Conservation (phyloP, 108 stramenopile genomes). For the Pseudonitzschia multiseries region DNA sequence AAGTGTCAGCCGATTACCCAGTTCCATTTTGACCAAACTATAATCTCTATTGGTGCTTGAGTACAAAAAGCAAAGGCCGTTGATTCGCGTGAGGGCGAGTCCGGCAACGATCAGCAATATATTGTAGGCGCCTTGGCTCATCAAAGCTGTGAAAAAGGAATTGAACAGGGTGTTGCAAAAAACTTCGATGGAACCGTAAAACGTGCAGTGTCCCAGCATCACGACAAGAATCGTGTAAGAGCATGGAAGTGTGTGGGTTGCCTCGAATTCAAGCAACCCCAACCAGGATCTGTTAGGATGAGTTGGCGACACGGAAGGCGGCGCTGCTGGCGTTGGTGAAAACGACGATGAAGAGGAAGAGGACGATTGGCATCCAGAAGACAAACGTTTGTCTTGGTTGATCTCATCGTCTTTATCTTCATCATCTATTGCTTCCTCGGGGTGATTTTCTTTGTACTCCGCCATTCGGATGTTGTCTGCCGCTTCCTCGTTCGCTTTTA, state of each 20-base stretch:
- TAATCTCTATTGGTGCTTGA: not conserved
- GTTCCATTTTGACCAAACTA: constrained; percentile 6
- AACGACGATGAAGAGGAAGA: not conserved
- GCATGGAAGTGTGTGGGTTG: not conserved
- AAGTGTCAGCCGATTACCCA: constrained; percentile 13
- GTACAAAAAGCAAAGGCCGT: constrained; percentile 4
- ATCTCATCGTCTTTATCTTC: not conserved
- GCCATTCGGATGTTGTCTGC: not conserved
- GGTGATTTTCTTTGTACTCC: not conserved
- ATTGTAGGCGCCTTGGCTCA: not conserved
- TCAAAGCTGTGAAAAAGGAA: not conserved
- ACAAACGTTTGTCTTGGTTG: not conserved
- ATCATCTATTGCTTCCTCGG: not conserved
- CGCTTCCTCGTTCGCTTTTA: constrained; percentile 5
- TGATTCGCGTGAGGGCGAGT: constrained; percentile 4
- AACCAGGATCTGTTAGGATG: not conserved
- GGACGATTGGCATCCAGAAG: not conserved
- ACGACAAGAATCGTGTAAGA: not conserved
- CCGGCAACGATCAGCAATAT: not conserved
- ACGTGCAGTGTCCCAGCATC: not conserved
- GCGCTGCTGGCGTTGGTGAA: not conserved
- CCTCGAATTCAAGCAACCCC: constrained; percentile 3
- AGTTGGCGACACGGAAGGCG: not conserved
- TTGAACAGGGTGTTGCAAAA: not conserved
- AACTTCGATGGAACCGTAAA: not conserved